A percentile compares a stretch with the other conserved stretches of the same genome.
Conservation (phyloP, 129 eudicot species). For the Pittosporum tobira region DNA sequence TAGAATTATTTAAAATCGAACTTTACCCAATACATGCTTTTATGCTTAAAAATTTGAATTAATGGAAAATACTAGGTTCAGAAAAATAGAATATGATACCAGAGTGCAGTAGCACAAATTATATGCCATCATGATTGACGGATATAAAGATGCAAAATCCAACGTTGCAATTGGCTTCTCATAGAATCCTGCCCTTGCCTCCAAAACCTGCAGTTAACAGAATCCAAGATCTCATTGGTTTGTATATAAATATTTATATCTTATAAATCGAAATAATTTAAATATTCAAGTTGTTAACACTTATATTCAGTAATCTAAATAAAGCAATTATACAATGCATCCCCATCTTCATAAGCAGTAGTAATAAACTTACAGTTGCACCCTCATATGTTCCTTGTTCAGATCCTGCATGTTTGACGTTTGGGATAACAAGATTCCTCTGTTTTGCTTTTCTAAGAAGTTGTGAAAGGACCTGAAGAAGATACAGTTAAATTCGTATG, state of each 20-base stretch:
- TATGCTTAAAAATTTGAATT: not conserved
- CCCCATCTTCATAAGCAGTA: not conserved
- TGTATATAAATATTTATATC: no score
- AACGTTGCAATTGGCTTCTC: slow-evolving; percentile 98
- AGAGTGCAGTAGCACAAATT: slow-evolving; percentile 95
- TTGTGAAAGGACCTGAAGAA: slow-evolving; percentile 88
- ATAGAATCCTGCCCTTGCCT: slow-evolving; percentile 79
- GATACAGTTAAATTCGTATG: slow-evolving; percentile 4
- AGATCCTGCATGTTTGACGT: slow-evolving; percentile 86
- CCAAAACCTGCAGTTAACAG: slow-evolving; percentile 63
- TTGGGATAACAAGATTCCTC: slow-evolving; percentile 74
- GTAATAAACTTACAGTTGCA: slow-evolving; percentile 78
- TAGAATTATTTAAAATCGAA: no score
- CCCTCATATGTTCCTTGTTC: slow-evolving; percentile 99
- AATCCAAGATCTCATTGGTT: not conserved
- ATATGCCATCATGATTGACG: slow-evolving; percentile 99
- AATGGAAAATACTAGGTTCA: not conserved
- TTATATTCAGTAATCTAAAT: not conserved
- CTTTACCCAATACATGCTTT: not conserved
- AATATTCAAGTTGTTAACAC: slow-evolving; percentile 1
- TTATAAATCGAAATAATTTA: no score
- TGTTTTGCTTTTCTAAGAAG: slow-evolving; percentile 89
- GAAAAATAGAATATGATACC: slow-evolving; percentile 26
- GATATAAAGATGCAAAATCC: slow-evolving; percentile 98
- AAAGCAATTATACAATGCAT: not conserved